Conservation (phyloP, 106 monocot species). For the Dioscorea zingiberensis region DNA sequence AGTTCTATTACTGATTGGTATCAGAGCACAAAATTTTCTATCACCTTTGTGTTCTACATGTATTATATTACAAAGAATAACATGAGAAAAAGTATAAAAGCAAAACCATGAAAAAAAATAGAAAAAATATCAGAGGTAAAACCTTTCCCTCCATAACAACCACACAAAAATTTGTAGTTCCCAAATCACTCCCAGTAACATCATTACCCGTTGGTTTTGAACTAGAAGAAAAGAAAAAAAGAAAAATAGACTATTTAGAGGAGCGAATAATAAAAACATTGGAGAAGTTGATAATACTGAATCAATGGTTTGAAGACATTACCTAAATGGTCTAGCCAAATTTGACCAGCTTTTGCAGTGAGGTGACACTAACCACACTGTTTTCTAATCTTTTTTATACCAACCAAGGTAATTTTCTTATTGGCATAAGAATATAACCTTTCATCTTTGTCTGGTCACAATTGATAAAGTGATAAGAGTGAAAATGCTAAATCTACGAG, state of each 20-base stretch:
- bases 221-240: no score
- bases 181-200: constrained; percentile 55
- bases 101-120: neutral
- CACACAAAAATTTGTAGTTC: constrained; percentile 47
- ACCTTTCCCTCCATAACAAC: no score
- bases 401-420: no score
- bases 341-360: constrained; percentile 17
- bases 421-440: no score
- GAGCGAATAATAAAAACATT: neutral
- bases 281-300: neutral
- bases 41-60: constrained; percentile 42
- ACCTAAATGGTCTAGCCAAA: constrained; percentile 25
- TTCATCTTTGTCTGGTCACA: no score
- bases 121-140: neutral
- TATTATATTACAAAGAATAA: neutral
- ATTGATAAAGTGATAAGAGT: no score
- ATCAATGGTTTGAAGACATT: neutral
- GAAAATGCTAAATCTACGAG: no score
- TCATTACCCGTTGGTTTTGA: constrained; percentile 49
- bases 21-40: constrained; percentile 52
- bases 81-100: neutral
- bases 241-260: no score
- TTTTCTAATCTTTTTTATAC: no score
- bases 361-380: neutral
- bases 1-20: no score